Evolutionary conservation across 2,329 filamentous ascomycete genomes (phyloP), one percentile per base, ranked within the genome.

Genomic region (Monilinia laxa): DNA sequence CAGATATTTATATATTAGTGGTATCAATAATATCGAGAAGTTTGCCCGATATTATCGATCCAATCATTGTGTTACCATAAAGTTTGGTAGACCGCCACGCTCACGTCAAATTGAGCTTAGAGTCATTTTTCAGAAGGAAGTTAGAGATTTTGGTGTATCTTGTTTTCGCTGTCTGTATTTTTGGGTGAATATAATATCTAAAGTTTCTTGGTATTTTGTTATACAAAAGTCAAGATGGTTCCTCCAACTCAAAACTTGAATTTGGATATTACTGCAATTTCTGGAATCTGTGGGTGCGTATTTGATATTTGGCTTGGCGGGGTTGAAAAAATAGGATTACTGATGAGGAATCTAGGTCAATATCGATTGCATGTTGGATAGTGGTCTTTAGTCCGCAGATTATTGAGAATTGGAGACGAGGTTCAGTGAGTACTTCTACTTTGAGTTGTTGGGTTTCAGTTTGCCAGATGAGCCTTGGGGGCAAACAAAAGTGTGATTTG

Each of bases 361-460:
- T 99, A 72, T 97, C 92, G 56, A 97, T 99, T 76, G 93, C 93
- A 62, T 97, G 93, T 77, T 76, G 95, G 95, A 91, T 98, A 67
- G 92, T 98, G 47, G 95, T 99, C 67, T 99, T 97, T 81, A 95
- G 92, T 0, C 95, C 95, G 2, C 95, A 99, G 74, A 97, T 99
- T 73, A 89, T 97, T 73, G 92, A 97, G 76, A 97, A 97, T 77
- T 97, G 97, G 80, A 89, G 88, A 70, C 87, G 93, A 66, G 82
- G 86, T 71, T 96, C 90, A 52, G 64, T 65, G 28, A 60, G 64
- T 65, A 45, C 31, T 23, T 25, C 45, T n/a, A n/a, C n/a, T 55
- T 20, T 54, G 12, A 14, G 20, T 35, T 51, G 20, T 20, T 35
- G 40, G 42, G n/a, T 25, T 45, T 45, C 11, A 18, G 20, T n/a